phyloP scores from a whole-genome alignment of 352 stramenopile species.

The Globisporangium radiosum region DNA sequence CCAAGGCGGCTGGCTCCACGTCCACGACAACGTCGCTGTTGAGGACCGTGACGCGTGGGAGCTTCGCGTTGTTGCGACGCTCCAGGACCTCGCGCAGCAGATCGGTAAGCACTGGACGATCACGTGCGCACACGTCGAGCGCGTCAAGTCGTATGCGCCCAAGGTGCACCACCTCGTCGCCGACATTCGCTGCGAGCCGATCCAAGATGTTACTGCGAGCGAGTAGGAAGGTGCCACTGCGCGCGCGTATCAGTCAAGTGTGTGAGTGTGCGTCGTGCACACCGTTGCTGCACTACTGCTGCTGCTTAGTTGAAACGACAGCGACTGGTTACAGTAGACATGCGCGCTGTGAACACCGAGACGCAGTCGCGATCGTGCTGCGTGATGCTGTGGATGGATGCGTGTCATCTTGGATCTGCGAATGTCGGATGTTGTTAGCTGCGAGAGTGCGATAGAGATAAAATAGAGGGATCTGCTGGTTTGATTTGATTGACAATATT shows the following conservation, averaged over 20 bases:
- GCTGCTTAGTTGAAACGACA: too few species aligned
- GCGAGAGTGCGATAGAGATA: neutral
- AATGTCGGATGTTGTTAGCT: neutral
- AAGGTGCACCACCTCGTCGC: slow-evolving; percentile 88
- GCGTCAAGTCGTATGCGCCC: slow-evolving; percentile 90
- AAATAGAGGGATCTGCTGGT: neutral
- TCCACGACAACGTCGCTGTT: slow-evolving; percentile 93
- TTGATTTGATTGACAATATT: too few species aligned
- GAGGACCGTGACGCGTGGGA: slow-evolving; percentile 80
- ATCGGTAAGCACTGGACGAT: slow-evolving; percentile 62
- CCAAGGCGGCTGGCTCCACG: slow-evolving; percentile 90
- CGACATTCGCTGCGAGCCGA: slow-evolving; percentile 53
- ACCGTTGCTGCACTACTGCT: too few species aligned
- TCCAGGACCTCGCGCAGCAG: slow-evolving; percentile 36
- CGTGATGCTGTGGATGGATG: neutral
- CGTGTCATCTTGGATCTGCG: neutral
- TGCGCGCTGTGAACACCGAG: too few species aligned
- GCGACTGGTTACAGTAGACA: too few species aligned
- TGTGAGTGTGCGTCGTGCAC: neutral
- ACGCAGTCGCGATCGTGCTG: neutral
- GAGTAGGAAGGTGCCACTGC: neutral
- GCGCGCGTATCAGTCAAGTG: neutral
- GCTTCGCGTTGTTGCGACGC: slow-evolving; percentile 44
- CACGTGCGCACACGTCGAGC: slow-evolving; percentile 81
- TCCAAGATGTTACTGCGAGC: neutral